Percentiles rank a stretch among this genome's conserved stretches.
Conservation (phyloP, 108 stramenopile genomes). For the Fistulifera pelliculosa region DNA sequence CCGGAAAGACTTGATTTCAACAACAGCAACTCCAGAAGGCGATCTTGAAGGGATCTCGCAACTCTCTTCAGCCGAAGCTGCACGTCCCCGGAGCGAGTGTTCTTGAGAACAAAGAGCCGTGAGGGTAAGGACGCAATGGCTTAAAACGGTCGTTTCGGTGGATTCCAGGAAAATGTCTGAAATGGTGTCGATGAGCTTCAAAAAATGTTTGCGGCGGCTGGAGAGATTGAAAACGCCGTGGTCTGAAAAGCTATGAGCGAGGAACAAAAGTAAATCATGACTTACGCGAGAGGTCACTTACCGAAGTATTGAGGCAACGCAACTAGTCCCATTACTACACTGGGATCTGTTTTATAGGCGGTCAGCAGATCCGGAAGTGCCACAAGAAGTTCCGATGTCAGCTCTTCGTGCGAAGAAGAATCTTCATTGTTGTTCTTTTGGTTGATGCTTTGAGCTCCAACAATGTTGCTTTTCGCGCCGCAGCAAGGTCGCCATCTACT, state of each 20-base stretch:
- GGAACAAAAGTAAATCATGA: slow-evolving; percentile 1
- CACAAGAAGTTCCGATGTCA: slow-evolving; percentile 56
- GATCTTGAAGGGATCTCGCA: slow-evolving; percentile 42
- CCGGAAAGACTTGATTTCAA: slow-evolving; percentile 1
- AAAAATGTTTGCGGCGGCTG: slow-evolving; percentile 63
- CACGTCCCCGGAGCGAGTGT: slow-evolving; percentile 60
- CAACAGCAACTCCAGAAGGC: slow-evolving; percentile 38
- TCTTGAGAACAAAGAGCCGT: slow-evolving; percentile 43
- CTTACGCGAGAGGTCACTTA: slow-evolving; percentile 10
- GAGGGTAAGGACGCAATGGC: slow-evolving; percentile 44
- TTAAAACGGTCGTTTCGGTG: slow-evolving; percentile 50
- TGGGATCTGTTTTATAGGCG: slow-evolving; percentile 66
- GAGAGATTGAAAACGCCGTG: slow-evolving; percentile 59
- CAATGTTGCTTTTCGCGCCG: slow-evolving; percentile 9
- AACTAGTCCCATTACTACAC: slow-evolving; percentile 46
- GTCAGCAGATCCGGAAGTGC: slow-evolving; percentile 59
- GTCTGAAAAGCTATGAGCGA: slow-evolving; percentile 2
- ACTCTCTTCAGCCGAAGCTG: slow-evolving; percentile 42
- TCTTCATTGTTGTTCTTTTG: slow-evolving; percentile 8
- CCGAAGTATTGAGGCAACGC: slow-evolving; percentile 55
- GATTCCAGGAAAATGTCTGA: slow-evolving; percentile 49
- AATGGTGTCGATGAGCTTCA: slow-evolving; percentile 49
- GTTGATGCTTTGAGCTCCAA: neutral
- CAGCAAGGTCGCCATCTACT: slow-evolving; percentile 20
- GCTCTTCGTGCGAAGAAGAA: slow-evolving; percentile 34